Evolutionary conservation across 2,329 filamentous ascomycete species (phyloP), one percentile per base, ranked within the genome.

Genomic region (Colletotrichum plurivorum): DNA sequence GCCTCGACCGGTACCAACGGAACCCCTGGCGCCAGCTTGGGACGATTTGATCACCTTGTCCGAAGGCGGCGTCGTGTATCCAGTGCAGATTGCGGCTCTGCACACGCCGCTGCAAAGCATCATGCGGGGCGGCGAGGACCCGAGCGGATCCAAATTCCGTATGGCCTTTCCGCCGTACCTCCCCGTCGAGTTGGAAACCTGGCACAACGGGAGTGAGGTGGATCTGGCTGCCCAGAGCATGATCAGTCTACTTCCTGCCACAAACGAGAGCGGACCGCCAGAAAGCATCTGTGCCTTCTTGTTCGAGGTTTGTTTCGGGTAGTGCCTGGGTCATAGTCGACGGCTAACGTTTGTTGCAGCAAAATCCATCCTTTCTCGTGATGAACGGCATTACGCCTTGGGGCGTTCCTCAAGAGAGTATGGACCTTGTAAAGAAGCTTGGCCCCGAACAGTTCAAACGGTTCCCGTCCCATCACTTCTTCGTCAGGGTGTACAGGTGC

Each of bases 401-500:
- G 81, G 80, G 79, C 69, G 75, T 79, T 18, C 74, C 79, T 2
- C 73, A 79, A 1, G 73, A 78, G 16, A 76, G 82, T 43, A 72
- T 73, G 59, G 79, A 80, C 66, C 41, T 46, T 10, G 76, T 87
- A 57, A 79, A 79, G 54, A 79, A 78, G 25, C 75, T 80, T 18
- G 86, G 87, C 0, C 84, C 88, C 0, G 76, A 78, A 3, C 75
- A 78, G 49, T 89, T 88, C 69, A 79, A 79, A 45, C 76, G 76
- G 0, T 89, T 89, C 61, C 88, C 88, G 2, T 80, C 84, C 12
- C 88, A 89, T 67, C 87, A 89, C 73, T 89, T 87, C 74, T 89
- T 89, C 64, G 83, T 84, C 25, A 82, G 87, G 12, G 81, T 89
- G 5, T 89, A 86, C 71, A 83, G 88, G 25, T 86, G 84, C 15